Evolutionary conservation across 192 early-diverging fungal genomes (phyloP), one percentile per base, ranked within the genome.

Genomic region (Linderina pennispora): DNA sequence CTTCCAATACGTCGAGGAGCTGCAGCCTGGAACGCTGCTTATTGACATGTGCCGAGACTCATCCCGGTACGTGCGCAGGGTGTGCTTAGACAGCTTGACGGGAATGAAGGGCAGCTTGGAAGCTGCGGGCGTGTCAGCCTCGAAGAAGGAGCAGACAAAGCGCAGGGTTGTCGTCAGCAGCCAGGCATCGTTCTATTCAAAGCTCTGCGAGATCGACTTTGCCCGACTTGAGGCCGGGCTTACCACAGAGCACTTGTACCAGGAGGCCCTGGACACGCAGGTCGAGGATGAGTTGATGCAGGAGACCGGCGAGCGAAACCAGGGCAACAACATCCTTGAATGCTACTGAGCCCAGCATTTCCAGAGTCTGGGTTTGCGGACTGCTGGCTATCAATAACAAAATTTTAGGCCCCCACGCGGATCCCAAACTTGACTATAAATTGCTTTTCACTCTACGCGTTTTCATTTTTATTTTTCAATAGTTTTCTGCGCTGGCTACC

Each of bases 321-420:
- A 37, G 13, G 69, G 69, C 31, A 73, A 73, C 53, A 73, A 73
- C 25, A 73, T 73, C 9, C 36, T 73, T 0, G 69, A 73, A n/a
- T 73, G 69, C 38, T 65, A 61, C 36, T 63, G 33, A 40, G n/a
- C n/a, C n/a, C 1, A 36, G 10, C 20, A 18, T 41, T 9, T 39
- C 37, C 37, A 21, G 14, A 18, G 23, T 19, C 13, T 41, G 10
- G 8, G 19, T 23, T 41, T n/a, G 8, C 20, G 40, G 20, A 11
- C 40, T 41, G 20, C 23, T n/a, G n/a, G n/a, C n/a, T n/a, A n/a
- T n/a, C n/a, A n/a, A n/a, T n/a, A n/a, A n/a, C n/a, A n/a, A n/a
- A n/a, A n/a, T n/a, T n/a, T n/a, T n/a, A n/a, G n/a, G n/a, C n/a
- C n/a, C n/a, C n/a, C n/a, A n/a, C n/a, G n/a, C n/a, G n/a, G n/a